Evolutionary conservation across 352 stramenopile genomes (phyloP).

Genomic region (Phytophthora sansomeana): DNA sequence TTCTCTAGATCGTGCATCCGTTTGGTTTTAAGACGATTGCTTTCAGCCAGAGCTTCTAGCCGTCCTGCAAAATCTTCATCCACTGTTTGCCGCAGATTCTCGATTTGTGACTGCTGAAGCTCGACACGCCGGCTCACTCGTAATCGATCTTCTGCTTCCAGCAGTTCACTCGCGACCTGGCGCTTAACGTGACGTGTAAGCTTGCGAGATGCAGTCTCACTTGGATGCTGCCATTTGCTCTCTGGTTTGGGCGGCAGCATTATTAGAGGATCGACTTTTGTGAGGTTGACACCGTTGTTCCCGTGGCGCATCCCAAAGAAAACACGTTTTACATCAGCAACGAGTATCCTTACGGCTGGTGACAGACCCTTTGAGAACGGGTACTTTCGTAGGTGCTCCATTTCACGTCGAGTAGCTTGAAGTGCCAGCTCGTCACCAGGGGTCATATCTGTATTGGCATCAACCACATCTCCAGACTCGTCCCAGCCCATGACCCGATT

Average conservation of each 20-base stretch:
- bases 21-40: conserved; percentile 61
- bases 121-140: conserved; percentile 41
- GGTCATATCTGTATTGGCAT: conserved; percentile 37
- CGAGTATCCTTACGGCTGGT: conserved; percentile 38
- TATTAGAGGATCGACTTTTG: conserved; percentile 66
- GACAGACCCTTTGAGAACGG: conserved; percentile 64
- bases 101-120: conserved; percentile 60
- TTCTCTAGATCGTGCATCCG: conserved; percentile 69
- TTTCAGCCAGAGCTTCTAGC: conserved; percentile 57
- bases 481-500: conserved; percentile 30
- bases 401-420: conserved; percentile 37
- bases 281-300: conserved; percentile 41
- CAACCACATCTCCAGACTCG: conserved; percentile 33
- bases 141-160: conserved; percentile 34
- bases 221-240: conserved; percentile 8
- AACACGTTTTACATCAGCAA: conserved; percentile 53
- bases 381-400: conserved; percentile 59
- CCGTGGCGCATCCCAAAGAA: conserved; percentile 57
- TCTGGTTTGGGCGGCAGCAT: conserved; percentile 13
- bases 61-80: conserved; percentile 58
- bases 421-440: conserved; percentile 33
- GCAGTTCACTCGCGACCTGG: conserved; percentile 42
- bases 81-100: conserved; percentile 43
- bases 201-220: conserved; percentile 49
- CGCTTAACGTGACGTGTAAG: conserved; percentile 55